Conservation (phyloP, 2,329 filamentous ascomycete species). For the Pseudogymnoascus sp. region DNA sequence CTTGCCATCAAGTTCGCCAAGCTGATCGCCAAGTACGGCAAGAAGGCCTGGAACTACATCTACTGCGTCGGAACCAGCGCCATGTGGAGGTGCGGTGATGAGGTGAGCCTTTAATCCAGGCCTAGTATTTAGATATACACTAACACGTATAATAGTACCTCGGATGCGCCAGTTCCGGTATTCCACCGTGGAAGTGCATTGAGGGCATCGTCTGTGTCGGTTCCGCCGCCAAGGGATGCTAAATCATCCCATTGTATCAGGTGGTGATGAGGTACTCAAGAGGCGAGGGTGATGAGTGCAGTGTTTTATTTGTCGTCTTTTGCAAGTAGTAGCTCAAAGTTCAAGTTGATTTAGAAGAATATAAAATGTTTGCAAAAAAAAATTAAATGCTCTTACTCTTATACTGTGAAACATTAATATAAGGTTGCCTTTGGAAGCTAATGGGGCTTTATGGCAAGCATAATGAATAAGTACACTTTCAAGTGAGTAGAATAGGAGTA, state of each 20-base stretch:
- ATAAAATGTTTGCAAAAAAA: not conserved
- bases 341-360: not conserved
- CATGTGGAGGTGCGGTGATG: not conserved
- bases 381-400: not conserved
- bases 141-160: not conserved
- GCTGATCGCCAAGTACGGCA: not conserved
- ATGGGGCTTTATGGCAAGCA: not conserved
- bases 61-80: not conserved
- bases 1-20: conserved; percentile 1
- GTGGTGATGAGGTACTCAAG: not conserved
- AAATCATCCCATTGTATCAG: not conserved
- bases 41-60: conserved; percentile 3
- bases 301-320: not conserved
- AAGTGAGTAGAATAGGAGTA: not conserved
- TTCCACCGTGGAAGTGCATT: not conserved
- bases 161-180: not conserved
- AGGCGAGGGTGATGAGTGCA: not conserved
- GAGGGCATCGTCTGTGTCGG: not conserved
- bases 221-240: not conserved
- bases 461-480: not conserved
- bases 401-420: not conserved
- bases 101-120: not conserved
- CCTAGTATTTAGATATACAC: not conserved
- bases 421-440: not conserved
- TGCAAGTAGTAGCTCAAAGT: not conserved